A percentile compares a stretch with the other conserved stretches of the same genome.
Conservation (phyloP, 192 early-diverging fungal genomes). For the Pecoramyces ruminantium region DNA sequence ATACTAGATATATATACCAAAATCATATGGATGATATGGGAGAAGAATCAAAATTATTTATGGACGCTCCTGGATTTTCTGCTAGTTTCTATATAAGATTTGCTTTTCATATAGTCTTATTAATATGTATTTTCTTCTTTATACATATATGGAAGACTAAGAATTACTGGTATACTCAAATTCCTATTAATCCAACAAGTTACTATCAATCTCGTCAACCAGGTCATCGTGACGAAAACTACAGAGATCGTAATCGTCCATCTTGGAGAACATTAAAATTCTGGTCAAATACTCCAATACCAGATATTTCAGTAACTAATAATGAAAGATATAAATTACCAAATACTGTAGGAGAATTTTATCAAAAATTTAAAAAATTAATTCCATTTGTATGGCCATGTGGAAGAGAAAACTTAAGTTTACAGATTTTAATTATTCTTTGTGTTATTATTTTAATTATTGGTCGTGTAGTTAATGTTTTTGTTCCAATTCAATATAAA, state of each 20-base stretch:
- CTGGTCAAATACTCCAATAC: background rate
- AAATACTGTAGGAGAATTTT: background rate
- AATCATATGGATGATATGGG: background rate
- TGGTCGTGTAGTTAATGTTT: slow-evolving; percentile 53
- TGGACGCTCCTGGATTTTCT: background rate
- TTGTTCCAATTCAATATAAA: slow-evolving; percentile 73
- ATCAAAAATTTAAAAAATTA: background rate
- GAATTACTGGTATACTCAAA: background rate
- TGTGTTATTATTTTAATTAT: background rate
- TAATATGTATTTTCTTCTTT: background rate
- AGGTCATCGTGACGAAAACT: background rate
- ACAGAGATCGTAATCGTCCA: background rate
- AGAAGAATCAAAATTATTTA: background rate
- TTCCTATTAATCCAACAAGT: background rate
- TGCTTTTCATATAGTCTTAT: background rate
- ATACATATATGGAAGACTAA: background rate
- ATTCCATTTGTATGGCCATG: background rate
- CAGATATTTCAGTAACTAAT: background rate
- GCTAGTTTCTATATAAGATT: background rate
- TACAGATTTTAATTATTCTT: background rate
- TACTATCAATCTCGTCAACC: background rate
- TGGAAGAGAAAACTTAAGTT: background rate
- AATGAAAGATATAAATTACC: background rate
- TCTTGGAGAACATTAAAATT: background rate
- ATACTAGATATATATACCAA: background rate